Evolutionary conservation across 129 eudicot genomes (phyloP).

Genomic region (Scalesia atractyloides): DNA sequence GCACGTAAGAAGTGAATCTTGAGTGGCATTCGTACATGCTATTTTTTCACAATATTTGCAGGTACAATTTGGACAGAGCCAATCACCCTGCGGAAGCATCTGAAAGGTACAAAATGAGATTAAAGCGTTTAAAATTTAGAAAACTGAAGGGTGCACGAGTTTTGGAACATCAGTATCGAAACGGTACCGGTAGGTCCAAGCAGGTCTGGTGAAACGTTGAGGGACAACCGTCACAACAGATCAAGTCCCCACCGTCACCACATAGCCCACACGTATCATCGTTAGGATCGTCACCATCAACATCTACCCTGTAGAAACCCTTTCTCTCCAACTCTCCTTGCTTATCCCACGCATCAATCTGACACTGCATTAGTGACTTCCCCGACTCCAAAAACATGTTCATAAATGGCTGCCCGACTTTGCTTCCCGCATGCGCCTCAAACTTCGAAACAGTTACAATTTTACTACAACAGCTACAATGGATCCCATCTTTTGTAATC

Average conservation of each 20-base stretch:
- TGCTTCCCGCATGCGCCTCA: conserved; percentile 85
- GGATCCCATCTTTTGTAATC: conserved; percentile 89
- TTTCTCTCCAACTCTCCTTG: conserved; percentile 53
- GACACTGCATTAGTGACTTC: conserved; percentile 67
- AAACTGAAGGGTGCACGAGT: neutral
- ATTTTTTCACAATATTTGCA: conserved; percentile 62
- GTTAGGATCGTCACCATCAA: conserved; percentile 80
- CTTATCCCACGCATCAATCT: conserved; percentile 79
- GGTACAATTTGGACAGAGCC: conserved; percentile 74
- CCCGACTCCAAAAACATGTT: conserved; percentile 73
- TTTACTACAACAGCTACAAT: conserved; percentile 84
- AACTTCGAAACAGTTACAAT: conserved; percentile 64
- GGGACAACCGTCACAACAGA: conserved; percentile 97
- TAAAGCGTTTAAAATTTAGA: neutral
- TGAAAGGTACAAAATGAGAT: conserved; percentile 30
- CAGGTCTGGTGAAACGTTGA: conserved; percentile 92
- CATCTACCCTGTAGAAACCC: conserved; percentile 60
- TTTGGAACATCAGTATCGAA: neutral
- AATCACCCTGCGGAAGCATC: conserved; percentile 82
- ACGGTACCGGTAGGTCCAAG: conserved; percentile 66
- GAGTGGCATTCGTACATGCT: conserved; percentile 22
- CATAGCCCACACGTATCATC: conserved; percentile 90
- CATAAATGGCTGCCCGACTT: conserved; percentile 57
- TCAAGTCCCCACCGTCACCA: conserved; percentile 92
- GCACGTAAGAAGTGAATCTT: conserved; percentile 44